A percentile compares a stretch with the other conserved stretches of the same genome.
These are phyloP conservation scores for Rosellinia necatrix DNA, from an alignment of 2,329 filamentous ascomycete species.

Conservation along the genomic window DNA sequence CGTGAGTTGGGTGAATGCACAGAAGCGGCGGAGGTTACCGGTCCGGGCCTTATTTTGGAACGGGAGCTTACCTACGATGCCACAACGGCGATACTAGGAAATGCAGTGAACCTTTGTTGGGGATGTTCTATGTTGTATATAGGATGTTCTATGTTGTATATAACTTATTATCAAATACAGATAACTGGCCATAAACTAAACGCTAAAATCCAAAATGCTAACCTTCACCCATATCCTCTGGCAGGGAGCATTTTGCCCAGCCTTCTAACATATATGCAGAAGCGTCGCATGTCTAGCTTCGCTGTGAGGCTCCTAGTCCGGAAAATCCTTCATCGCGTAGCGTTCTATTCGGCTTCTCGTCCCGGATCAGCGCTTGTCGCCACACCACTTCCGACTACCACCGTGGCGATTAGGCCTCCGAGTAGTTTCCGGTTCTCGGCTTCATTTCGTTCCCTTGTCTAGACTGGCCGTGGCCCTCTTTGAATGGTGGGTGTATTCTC, in stretches of 20 bases:
- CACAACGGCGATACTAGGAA: not conserved
- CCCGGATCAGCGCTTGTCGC: constrained; percentile 14
- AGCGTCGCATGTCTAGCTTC: not conserved
- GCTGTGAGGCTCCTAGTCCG: not conserved
- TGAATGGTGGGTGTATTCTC: constrained; percentile 26
- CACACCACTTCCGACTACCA: not conserved
- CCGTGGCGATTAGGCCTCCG: not conserved
- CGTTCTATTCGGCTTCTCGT: constrained; percentile 21
- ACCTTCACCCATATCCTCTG: not conserved
- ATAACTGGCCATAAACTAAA: not conserved
- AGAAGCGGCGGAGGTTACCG: constrained; percentile 31
- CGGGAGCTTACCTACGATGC: constrained; percentile 1
- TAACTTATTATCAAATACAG: not conserved
- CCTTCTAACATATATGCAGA: not conserved
- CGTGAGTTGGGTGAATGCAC: constrained; percentile 28
- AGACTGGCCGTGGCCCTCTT: constrained; percentile 9
- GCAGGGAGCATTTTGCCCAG: not conserved
- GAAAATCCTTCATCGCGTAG: not conserved
- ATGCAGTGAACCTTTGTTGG: not conserved
- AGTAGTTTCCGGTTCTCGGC: not conserved
- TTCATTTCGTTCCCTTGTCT: not conserved
- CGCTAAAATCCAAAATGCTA: not conserved
- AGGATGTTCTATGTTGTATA: not conserved
- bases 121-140: not conserved
- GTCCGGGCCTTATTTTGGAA: constrained; percentile 36